phyloP scores from a whole-genome alignment of 768 basidiomycete species.

The Dentipellis fragilis region DNA sequence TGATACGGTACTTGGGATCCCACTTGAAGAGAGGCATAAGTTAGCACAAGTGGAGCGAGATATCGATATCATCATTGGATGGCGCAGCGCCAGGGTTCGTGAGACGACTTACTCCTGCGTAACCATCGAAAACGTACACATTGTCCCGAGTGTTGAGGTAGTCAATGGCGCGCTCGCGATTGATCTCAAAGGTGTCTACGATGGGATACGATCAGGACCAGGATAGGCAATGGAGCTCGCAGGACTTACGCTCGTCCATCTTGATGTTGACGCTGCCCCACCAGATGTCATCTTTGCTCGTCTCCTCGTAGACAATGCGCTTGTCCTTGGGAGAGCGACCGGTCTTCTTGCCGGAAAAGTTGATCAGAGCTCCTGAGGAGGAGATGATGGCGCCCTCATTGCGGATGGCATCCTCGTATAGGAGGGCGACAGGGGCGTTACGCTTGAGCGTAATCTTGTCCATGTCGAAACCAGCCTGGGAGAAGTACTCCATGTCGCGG shows the following conservation, averaged over 20 bases:
- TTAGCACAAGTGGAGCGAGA: neutral
- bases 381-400: conserved; percentile 99
- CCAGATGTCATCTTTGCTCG: conserved; percentile 95
- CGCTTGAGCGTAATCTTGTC: conserved; percentile 92
- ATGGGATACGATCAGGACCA: conserved; percentile 1
- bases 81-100: neutral
- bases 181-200: conserved; percentile 97
- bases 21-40: conserved; percentile 39
- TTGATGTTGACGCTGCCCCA: conserved; percentile 99
- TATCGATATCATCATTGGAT: neutral
- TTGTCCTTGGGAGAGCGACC: conserved; percentile 98
- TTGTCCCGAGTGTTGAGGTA: conserved; percentile 97
- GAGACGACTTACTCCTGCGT: conserved; percentile 56
- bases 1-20: conserved; percentile 99
- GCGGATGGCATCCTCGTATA: conserved; percentile 96
- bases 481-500: conserved; percentile 92
- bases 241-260: conserved; percentile 81
- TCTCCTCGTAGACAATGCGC: conserved; percentile 97
- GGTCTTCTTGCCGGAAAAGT: conserved; percentile 99
- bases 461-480: conserved; percentile 99
- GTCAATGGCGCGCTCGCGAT: conserved; percentile 97
- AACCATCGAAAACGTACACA: conserved; percentile 97
- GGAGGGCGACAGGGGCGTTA: conserved; percentile 80
- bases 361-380: conserved; percentile 92
- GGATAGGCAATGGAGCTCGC: neutral